Evolutionary conservation across 192 early-diverging fungal genomes (phyloP), one percentile per base, ranked within the genome.

Genomic region (Linnemannia schmuckeri): DNA sequence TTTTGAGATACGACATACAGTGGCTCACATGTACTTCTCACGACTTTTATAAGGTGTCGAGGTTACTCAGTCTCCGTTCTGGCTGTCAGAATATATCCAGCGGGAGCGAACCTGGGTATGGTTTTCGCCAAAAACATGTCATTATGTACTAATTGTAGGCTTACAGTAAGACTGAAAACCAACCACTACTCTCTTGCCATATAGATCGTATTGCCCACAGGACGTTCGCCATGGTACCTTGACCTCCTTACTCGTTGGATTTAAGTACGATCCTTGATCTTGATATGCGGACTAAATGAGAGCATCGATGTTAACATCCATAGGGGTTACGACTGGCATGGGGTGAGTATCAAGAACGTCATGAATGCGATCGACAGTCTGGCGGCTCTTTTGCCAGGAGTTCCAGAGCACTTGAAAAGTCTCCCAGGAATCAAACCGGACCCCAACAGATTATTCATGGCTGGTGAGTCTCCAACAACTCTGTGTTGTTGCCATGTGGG

Each of bases 271-370:
- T 52, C 38, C 24, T 6, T 9, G 40, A 15, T 47, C 24, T 6
- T 9, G 40, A 15, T 13, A 40, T 55, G 46, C 47, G 22, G 68
- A 92, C 93, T 78, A 71, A 78, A 52, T 54, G 22, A 4, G 4
- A 13, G 3, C 2, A 20, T n/a, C 24, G 30, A 4, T 52, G 20
- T 70, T 20, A 38, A 30, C 35, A 41, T 0, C 70, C 41, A 3
- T 55, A 86, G 84, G 95, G 95, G 95, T 6, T 96, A 92, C 71
- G 95, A 96, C 78, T 96, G 95, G 95, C 95, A 96, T 78, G 95
- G 95, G 2, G 91, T 94, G 13, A 94, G 93, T 27, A 88, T 89
- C 66, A 83, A 87, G 42, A 95, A 96, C 78, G 88, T 93, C 30
- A 88, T 94, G 35, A 72, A 79, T 61, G 91, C 94, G 13, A 76